Conservation (phyloP, 1,284 basidiomycete genomes). For the Pulveroboletus sp. region DNA sequence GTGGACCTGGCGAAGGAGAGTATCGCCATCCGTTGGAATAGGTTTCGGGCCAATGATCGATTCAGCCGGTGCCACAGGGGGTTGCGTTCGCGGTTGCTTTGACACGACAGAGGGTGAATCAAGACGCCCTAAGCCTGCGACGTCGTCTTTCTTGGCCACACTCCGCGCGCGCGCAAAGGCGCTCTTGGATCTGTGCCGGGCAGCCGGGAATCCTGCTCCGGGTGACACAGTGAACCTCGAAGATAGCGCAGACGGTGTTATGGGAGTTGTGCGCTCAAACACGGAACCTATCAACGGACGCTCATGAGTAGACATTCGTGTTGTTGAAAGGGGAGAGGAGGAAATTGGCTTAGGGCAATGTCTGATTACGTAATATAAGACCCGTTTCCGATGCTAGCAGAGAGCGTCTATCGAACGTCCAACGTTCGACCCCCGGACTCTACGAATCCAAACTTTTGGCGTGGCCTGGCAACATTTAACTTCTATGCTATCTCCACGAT, state of each 20-base stretch:
- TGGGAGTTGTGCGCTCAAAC: slow-evolving; percentile 51
- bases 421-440: no score
- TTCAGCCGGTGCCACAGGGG: not conserved
- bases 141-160: slow-evolving; percentile 30
- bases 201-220: slow-evolving; percentile 56
- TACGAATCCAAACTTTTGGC: no score
- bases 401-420: no score
- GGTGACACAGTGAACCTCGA: slow-evolving; percentile 33
- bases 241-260: slow-evolving; percentile 34
- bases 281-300: slow-evolving; percentile 54
- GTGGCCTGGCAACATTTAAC: no score
- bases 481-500: no score
- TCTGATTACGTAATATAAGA: no score
- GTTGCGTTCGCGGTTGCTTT: not conserved
- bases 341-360: not conserved
- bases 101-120: slow-evolving; percentile 33
- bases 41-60: slow-evolving; percentile 10
- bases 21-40: slow-evolving; percentile 22
- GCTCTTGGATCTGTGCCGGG: slow-evolving; percentile 61
- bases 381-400: no score
- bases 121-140: slow-evolving; percentile 12
- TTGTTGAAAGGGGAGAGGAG: not conserved
- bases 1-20: slow-evolving; percentile 36
- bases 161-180: slow-evolving; percentile 56
- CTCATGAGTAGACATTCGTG: slow-evolving; percentile 25